Base-by-base conservation (phyloP, 2,329 filamentous ascomycete genomes). In the Huntiella omanensis region DNA sequence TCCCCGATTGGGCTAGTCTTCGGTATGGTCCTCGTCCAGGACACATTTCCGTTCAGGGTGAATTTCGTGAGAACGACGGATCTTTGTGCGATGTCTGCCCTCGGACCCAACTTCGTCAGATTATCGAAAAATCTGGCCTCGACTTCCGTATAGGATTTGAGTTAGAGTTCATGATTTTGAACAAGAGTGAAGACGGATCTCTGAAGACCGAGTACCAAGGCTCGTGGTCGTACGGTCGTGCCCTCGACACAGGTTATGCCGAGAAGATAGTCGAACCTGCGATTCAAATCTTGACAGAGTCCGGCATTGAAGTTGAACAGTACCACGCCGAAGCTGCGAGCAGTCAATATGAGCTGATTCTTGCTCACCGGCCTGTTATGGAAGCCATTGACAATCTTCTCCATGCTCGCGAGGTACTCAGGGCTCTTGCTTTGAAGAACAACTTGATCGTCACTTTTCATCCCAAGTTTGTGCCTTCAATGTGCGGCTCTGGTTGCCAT, bases 301-400 rank as follows among this genome's bases (percentile, higher is more conserved):
- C 76, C 10, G 78, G 71, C 28, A 80, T 91, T 43, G 61, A 72
- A 22, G 62, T 86, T 6, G 74, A 85, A 51, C 75, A 83, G 59
- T 71, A 85, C 54, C 84, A 92, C 53, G 66, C 83, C 0, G 83
- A 91, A 58, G 75, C 73, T 37, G 75, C 78, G 1, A 68, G 71
- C 0, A 81, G 82, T 1, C 83, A 91, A 57, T 91, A 82, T 59
- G 83, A 88, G 59, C 72, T 92, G 47, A 65, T 86, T 1, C 68
- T 91, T 0, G 71, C 79, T 0, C 71, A 77, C 0, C 64, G 68
- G 0, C 60, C 73, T 0, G 75, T 82, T 0, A 60, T 88, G 0
- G 62, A 72, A 36, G 81, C 83, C 0, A 73, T 85, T 22, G 84
- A 91, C 57, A 71, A 67, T 0, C 67, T 92, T 1, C 63, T 87